A percentile compares a stretch with the other conserved stretches of the same genome.
Conservation (phyloP, 495 filamentous ascomycete genomes). For the Parathielavia hyrcaniae region DNA sequence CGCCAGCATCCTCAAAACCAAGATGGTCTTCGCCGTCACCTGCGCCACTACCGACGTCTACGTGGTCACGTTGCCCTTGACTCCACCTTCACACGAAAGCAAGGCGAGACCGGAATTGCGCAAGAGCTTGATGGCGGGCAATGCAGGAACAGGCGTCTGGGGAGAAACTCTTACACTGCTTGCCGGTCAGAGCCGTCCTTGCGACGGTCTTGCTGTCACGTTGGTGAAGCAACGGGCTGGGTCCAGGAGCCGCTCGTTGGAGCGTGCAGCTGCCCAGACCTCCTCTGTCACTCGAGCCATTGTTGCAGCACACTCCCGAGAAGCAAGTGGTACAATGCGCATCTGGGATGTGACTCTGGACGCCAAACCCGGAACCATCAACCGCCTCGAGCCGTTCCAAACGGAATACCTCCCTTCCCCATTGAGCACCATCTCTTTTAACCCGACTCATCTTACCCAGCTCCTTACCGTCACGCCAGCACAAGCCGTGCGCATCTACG, state of each 20-base stretch:
- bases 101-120: conserved; percentile 46
- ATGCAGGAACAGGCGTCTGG: conserved; percentile 52
- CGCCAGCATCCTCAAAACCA: conserved; percentile 53
- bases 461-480: conserved; percentile 62
- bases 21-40: conserved; percentile 63
- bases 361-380: conserved; percentile 28
- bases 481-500: conserved; percentile 64
- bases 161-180: conserved; percentile 55
- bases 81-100: conserved; percentile 60
- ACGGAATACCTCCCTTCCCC: conserved; percentile 59
- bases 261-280: conserved; percentile 25
- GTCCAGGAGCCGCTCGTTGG: conserved; percentile 34
- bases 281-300: conserved; percentile 32
- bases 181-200: conserved; percentile 53
- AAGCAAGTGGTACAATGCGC: conserved; percentile 54
- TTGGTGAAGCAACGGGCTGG: conserved; percentile 44
- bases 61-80: conserved; percentile 65
- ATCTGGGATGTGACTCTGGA: conserved; percentile 45
- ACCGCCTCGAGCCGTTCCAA: conserved; percentile 54
- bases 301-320: conserved; percentile 54
- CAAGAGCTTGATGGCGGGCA: conserved; percentile 38
- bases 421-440: conserved; percentile 65
- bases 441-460: conserved; percentile 54
- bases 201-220: conserved; percentile 61
- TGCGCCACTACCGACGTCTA: conserved; percentile 64